phyloP scores from a whole-genome alignment of 495 filamentous ascomycete genomes.

The Penicillium herquei region DNA sequence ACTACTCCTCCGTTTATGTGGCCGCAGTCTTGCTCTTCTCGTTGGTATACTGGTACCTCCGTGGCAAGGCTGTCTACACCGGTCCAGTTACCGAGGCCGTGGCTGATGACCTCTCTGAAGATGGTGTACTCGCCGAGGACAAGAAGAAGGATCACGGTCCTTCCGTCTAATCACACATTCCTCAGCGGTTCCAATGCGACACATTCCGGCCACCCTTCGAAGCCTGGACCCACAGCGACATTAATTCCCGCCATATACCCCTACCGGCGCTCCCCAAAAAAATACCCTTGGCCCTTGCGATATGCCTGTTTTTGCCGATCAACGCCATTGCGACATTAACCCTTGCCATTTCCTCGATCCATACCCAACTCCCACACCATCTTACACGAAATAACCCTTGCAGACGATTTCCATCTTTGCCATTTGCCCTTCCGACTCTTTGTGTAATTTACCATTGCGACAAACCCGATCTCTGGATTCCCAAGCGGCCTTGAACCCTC shows the following conservation, averaged over 20 bases:
- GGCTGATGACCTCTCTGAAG: conserved; percentile 14
- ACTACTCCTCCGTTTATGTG: conserved; percentile 32
- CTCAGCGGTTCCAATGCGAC: conserved; percentile 1
- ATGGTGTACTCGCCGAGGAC: conserved; percentile 5
- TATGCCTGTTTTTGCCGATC: not conserved
- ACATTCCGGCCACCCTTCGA: not conserved
- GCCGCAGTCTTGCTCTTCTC: conserved; percentile 11
- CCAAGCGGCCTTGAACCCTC: not conserved
- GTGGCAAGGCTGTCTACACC: conserved; percentile 19
- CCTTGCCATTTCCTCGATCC: not conserved
- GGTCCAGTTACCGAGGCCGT: conserved; percentile 20
- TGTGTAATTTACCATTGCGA: not conserved
- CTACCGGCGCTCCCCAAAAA: not conserved
- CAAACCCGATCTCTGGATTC: not conserved
- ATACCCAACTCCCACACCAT: not conserved
- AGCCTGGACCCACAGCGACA: not conserved
- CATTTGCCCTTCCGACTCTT: not conserved
- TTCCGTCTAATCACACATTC: conserved; percentile 2
- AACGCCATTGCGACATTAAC: not conserved
- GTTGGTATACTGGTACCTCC: conserved; percentile 18
- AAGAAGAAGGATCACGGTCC: conserved; percentile 11
- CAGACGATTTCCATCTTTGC: not conserved
- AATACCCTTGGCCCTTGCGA: not conserved
- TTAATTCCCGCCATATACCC: conserved; percentile 3
- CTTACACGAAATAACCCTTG: not conserved